These are phyloP conservation scores for Colletotrichum graminicola DNA, from an alignment of 2,329 filamentous ascomycete species.

Conservation along the genomic window DNA sequence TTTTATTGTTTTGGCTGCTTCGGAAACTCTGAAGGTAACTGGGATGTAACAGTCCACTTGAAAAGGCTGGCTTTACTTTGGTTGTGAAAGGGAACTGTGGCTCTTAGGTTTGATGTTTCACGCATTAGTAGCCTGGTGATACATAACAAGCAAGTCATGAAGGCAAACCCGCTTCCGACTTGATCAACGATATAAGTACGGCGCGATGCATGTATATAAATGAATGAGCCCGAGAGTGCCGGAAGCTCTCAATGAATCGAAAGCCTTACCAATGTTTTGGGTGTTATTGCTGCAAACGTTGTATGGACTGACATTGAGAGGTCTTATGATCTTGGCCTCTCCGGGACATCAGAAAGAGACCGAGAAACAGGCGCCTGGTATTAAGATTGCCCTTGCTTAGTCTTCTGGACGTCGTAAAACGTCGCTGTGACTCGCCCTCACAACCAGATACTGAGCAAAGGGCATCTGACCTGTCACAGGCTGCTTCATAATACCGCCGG, in stretches of 20 bases:
- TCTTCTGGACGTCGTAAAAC: background rate
- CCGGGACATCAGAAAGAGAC: background rate
- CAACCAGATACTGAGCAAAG: too few relatives aligned
- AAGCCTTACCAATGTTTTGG: background rate
- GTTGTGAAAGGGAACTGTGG: background rate
- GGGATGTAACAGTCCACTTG: too few relatives aligned
- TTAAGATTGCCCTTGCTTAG: too few relatives aligned
- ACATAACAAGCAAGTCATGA: background rate
- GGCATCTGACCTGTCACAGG: background rate
- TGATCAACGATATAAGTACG: background rate
- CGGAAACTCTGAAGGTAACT: background rate
- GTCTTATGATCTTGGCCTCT: background rate
- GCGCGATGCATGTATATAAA: background rate
- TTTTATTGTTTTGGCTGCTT: background rate
- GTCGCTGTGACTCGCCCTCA: background rate
- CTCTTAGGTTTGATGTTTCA: background rate
- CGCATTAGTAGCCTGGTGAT: background rate
- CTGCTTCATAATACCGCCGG: background rate
- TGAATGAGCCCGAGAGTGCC: background rate
- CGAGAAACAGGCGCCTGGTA: too few relatives aligned
- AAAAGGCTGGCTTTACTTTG: background rate
- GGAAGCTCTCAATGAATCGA: background rate
- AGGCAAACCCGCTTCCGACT: background rate
- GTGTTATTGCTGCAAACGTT: background rate
- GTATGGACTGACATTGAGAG: background rate